A percentile compares a stretch with the other conserved stretches of the same genome.
phyloP scores from a whole-genome alignment of 208 protist species.

The Trypanosoma brucei region DNA sequence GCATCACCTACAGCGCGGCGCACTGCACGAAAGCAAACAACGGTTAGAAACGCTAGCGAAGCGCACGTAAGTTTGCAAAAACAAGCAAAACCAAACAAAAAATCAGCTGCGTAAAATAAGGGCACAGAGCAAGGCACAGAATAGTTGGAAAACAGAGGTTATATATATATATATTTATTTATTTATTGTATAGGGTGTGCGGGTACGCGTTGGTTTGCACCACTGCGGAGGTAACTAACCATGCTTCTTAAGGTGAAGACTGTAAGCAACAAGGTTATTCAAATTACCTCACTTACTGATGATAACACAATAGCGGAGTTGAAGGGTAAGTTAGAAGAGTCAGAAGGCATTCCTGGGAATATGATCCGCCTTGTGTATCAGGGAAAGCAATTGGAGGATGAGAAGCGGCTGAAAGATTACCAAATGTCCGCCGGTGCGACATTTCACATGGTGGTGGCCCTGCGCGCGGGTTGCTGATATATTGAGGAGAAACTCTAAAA shows the following conservation, averaged over 20 bases:
- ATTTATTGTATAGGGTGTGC: neutral
- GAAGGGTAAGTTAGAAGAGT: slow-evolving; percentile 77
- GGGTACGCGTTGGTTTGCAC: too few species aligned
- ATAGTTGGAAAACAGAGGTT: too few species aligned
- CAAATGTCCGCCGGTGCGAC: slow-evolving; percentile 62
- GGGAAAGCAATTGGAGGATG: slow-evolving; percentile 68
- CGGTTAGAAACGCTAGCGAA: too few species aligned
- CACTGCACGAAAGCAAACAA: too few species aligned
- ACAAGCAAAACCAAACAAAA: too few species aligned
- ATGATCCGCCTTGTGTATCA: slow-evolving; percentile 82
- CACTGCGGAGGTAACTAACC: neutral
- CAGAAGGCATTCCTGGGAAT: slow-evolving; percentile 66
- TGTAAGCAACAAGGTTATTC: slow-evolving; percentile 58
- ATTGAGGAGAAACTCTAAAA: neutral
- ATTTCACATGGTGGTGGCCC: slow-evolving; percentile 74
- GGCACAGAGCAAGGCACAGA: too few species aligned
- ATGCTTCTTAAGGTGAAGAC: slow-evolving; percentile 73
- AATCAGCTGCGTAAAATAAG: too few species aligned
- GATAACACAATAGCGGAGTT: slow-evolving; percentile 76
- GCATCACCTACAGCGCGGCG: too few species aligned
- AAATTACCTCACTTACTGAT: slow-evolving; percentile 63
- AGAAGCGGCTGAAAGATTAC: slow-evolving; percentile 48
- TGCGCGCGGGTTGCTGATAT: slow-evolving; percentile 47
- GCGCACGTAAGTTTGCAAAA: too few species aligned
- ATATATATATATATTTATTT: neutral